These are phyloP conservation scores for Amanita inopinata DNA, from an alignment of 768 basidiomycete genomes.

Conservation along the genomic window DNA sequence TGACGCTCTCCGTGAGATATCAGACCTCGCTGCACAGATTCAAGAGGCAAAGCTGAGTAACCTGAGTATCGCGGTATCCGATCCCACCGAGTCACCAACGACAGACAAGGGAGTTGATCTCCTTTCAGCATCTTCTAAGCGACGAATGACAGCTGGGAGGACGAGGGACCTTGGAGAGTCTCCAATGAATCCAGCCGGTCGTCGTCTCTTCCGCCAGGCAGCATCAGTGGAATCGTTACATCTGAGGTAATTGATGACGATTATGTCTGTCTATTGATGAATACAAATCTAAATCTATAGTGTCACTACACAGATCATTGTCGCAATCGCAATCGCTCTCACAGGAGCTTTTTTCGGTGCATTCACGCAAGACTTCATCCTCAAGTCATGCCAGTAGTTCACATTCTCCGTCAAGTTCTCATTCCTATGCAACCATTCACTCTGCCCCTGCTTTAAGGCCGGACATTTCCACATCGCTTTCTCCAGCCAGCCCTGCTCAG, in stretches of 20 bases:
- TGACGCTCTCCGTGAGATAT: constrained; percentile 84
- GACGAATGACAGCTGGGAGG: constrained; percentile 43
- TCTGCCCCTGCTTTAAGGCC: constrained; percentile 29
- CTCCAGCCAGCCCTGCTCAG: constrained; percentile 23
- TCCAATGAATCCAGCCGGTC: constrained; percentile 39
- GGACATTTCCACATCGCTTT: constrained; percentile 51
- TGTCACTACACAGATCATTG: constrained; percentile 52
- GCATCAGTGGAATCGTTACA: constrained; percentile 83
- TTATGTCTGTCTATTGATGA: constrained; percentile 8
- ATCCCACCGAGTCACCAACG: constrained; percentile 28
- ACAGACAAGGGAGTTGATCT: constrained; percentile 32
- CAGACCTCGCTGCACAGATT: constrained; percentile 86
- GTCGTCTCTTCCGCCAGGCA: constrained; percentile 78
- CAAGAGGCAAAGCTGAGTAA: constrained; percentile 73
- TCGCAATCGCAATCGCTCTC: constrained; percentile 94
- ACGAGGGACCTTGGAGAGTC: constrained; percentile 39
- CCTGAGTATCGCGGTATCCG: constrained; percentile 25
- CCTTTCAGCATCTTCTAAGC: constrained; percentile 27
- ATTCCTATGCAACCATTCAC: constrained; percentile 23
- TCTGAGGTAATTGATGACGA: constrained; percentile 47
- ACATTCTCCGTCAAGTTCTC: constrained; percentile 53
- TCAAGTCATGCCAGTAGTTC: constrained; percentile 69
- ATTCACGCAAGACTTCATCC: constrained; percentile 74
- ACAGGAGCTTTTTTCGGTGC: constrained; percentile 90
- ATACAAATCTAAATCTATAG: constrained; percentile 12